Evolutionary conservation across 1,284 basidiomycete genomes (phyloP).

Genomic region (Termitomyces sp.): DNA sequence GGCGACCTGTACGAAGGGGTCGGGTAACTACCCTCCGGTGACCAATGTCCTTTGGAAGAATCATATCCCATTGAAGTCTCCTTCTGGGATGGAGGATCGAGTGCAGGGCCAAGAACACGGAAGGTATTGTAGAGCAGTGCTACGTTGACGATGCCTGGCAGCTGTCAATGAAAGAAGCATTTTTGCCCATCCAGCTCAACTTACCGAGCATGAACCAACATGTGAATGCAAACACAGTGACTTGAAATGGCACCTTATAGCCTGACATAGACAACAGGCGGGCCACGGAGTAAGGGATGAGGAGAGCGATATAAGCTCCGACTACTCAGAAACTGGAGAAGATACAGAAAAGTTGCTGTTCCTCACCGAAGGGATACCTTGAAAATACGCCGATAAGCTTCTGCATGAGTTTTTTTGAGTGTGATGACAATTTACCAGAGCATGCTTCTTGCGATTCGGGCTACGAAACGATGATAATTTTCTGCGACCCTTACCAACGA

Average conservation of each 20-base stretch:
- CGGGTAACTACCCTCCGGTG: constrained; percentile 18
- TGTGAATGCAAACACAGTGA: constrained; percentile 46
- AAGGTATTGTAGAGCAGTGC: constrained; percentile 63
- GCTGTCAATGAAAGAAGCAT: constrained; percentile 12
- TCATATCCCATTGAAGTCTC: constrained; percentile 21
- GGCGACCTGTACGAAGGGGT: constrained; percentile 14
- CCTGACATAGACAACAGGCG: constrained; percentile 47
- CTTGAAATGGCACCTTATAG: constrained; percentile 39
- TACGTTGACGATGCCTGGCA: constrained; percentile 57
- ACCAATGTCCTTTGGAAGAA: constrained; percentile 4
- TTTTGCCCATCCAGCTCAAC: constrained; percentile 16
- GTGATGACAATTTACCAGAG: constrained; percentile 48
- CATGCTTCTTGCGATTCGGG: constrained; percentile 56
- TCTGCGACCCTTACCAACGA: constrained; percentile 32
- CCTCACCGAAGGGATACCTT: constrained; percentile 61
- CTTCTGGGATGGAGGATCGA: constrained; percentile 31
- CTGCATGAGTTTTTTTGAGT: constrained; percentile 5
- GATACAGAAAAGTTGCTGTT: neutral
- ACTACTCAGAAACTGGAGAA: constrained; percentile 6
- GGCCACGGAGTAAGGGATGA: constrained; percentile 55
- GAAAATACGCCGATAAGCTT: neutral
- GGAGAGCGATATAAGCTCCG: constrained; percentile 54
- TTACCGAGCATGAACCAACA: constrained; percentile 54
- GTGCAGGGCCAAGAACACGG: constrained; percentile 54
- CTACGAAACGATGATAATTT: constrained; percentile 56